Conservation (phyloP, 371 early-diverging fungal species). For the Saksenaea vasiformis region DNA sequence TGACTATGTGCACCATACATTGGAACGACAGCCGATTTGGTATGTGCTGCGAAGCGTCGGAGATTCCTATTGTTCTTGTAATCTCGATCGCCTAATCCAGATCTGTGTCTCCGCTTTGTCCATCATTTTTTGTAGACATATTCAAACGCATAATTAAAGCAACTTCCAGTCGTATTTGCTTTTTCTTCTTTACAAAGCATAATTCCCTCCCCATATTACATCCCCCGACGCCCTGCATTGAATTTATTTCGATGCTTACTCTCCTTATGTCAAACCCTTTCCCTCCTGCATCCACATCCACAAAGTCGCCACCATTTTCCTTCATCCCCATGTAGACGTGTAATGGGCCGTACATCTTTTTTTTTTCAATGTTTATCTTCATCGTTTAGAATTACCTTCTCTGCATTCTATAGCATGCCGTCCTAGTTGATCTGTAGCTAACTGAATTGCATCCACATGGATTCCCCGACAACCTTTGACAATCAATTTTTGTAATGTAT, state of each 20-base stretch:
- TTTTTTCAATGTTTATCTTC: not conserved
- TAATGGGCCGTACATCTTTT: not conserved
- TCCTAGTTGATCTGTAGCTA: constrained; percentile 20
- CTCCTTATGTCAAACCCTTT: not conserved
- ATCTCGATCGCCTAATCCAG: too few species aligned
- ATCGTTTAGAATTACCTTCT: not conserved
- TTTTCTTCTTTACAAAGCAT: too few species aligned
- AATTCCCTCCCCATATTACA: too few species aligned
- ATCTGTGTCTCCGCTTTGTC: too few species aligned
- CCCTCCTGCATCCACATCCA: not conserved
- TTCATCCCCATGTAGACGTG: not conserved
- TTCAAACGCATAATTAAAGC: too few species aligned
- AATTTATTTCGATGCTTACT: not conserved
- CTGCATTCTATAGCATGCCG: not conserved
- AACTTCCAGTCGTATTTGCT: too few species aligned
- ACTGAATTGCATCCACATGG: constrained; percentile 24
- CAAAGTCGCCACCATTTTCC: not conserved
- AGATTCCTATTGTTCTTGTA: too few species aligned
- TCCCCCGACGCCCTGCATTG: not conserved
- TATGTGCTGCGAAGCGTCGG: too few species aligned
- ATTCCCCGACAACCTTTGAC: constrained; percentile 27
- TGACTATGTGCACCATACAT: too few species aligned
- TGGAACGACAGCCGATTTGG: too few species aligned
- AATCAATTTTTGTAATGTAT: constrained; percentile 13
- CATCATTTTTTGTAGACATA: too few species aligned